Percentiles rank a stretch among this genome's conserved stretches.
These are phyloP conservation scores for Apodospora peruviana DNA, from an alignment of 495 filamentous ascomycete genomes.

Conservation along the genomic window DNA sequence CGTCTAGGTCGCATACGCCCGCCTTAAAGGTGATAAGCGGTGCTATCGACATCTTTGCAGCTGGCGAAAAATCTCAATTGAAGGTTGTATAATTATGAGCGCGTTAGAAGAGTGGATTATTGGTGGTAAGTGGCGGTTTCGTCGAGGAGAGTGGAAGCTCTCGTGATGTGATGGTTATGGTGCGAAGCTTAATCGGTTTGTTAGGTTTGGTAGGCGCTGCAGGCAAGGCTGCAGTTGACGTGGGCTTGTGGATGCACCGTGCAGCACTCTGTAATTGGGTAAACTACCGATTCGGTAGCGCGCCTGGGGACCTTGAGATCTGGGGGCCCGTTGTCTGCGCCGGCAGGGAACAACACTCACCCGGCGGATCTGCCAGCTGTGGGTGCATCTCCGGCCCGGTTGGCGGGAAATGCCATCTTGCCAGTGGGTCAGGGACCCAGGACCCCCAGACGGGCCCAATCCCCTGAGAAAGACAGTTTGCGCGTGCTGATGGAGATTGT, in stretches of 20 bases:
- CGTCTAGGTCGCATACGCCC: constrained; percentile 81
- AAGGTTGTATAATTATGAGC: background rate
- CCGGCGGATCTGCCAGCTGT: background rate
- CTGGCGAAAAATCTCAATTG: background rate
- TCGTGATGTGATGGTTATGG: background rate
- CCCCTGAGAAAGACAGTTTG: background rate
- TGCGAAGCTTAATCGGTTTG: background rate
- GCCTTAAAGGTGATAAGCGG: constrained; percentile 97
- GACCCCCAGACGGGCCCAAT: background rate
- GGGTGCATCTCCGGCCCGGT: too few relatives aligned
- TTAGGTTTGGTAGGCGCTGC: background rate
- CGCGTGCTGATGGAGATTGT: background rate
- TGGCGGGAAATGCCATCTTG: background rate
- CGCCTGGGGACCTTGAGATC: too few relatives aligned
- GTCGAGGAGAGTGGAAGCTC: background rate
- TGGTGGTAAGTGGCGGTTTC: background rate
- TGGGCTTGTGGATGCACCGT: background rate
- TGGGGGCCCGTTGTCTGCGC: background rate
- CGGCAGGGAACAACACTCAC: background rate
- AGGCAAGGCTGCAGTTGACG: constrained; percentile 1
- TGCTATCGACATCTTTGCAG: constrained; percentile 59
- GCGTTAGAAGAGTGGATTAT: too few relatives aligned
- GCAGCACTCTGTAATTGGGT: background rate
- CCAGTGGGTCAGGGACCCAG: background rate
- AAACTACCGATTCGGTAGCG: too few relatives aligned